Evolutionary conservation across 495 filamentous ascomycete species (phyloP).

Genomic region (Extremus antarcticus): DNA sequence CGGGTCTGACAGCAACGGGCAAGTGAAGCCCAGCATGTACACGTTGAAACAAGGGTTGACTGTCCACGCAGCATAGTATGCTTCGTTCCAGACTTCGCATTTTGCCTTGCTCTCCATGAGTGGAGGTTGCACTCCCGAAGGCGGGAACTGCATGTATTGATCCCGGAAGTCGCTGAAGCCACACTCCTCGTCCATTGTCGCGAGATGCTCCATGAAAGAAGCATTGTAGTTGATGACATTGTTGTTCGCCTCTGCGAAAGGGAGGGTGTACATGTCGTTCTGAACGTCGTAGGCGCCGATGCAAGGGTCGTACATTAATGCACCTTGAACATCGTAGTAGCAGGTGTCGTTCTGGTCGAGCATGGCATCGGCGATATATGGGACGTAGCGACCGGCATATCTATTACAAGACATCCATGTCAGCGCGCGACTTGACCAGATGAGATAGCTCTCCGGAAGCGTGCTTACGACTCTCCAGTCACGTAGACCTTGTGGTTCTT

Average conservation of each 20-base stretch:
- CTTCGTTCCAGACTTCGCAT: slow-evolving; percentile 38
- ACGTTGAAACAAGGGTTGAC: slow-evolving; percentile 70
- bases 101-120: neutral
- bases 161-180: slow-evolving; percentile 41
- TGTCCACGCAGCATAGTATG: slow-evolving; percentile 39
- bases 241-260: slow-evolving; percentile 50
- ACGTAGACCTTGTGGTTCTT: slow-evolving; percentile 50
- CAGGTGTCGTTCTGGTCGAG: slow-evolving; percentile 53
- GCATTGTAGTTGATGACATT: slow-evolving; percentile 54
- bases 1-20: slow-evolving; percentile 40
- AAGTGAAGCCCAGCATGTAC: slow-evolving; percentile 48
- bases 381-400: slow-evolving; percentile 63
- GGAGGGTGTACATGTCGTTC: slow-evolving; percentile 43
- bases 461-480: slow-evolving; percentile 26
- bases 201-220: slow-evolving; percentile 48
- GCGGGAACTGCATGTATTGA: slow-evolving; percentile 56
- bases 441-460: neutral
- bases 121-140: slow-evolving; percentile 30
- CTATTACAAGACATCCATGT: neutral
- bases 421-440: too few species aligned
- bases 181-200: slow-evolving; percentile 44
- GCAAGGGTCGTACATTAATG: slow-evolving; percentile 58
- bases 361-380: slow-evolving; percentile 66
- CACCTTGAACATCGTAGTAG: slow-evolving; percentile 53
- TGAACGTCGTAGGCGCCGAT: slow-evolving; percentile 42